phyloP scores from a whole-genome alignment of 164 flowering plant species.

The Malania oleifera region DNA sequence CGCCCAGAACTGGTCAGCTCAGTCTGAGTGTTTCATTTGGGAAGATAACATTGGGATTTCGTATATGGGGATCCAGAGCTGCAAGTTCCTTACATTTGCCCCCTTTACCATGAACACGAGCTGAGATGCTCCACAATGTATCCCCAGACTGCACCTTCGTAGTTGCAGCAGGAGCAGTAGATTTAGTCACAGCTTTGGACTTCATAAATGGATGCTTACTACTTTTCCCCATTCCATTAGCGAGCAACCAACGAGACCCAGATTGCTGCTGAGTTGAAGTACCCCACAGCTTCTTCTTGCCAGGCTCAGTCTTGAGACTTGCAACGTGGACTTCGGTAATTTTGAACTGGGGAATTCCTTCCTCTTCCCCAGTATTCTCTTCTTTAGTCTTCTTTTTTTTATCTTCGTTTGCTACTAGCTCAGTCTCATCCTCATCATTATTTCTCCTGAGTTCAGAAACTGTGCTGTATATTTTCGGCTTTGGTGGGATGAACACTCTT shows the following conservation, averaged over 20 bases:
- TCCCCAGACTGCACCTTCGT: neutral
- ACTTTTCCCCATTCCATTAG: conserved; percentile 7
- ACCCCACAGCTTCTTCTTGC: conserved; percentile 51
- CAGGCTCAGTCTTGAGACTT: conserved; percentile 46
- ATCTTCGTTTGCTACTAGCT: conserved; percentile 16
- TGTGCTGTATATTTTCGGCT: conserved; percentile 61
- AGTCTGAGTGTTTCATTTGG: conserved; percentile 55
- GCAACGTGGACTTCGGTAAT: conserved; percentile 57
- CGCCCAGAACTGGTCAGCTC: conserved; percentile 19
- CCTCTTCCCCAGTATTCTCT: conserved; percentile 36
- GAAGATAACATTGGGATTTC: conserved; percentile 68
- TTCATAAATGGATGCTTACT: neutral
- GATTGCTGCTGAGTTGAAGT: conserved; percentile 12
- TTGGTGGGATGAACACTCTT: conserved; percentile 81
- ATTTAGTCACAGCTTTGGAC: neutral
- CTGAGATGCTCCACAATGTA: conserved; percentile 58
- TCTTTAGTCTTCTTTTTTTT: conserved; percentile 24
- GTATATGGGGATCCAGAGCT: conserved; percentile 53
- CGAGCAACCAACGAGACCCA: conserved; percentile 9
- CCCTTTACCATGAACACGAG: conserved; percentile 62
- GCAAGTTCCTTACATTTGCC: conserved; percentile 65
- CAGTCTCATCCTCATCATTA: conserved; percentile 44
- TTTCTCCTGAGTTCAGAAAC: conserved; percentile 37
- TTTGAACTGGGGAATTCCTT: conserved; percentile 52
- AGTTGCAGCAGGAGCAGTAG: neutral